Conservation (phyloP, 2,329 filamentous ascomycete species). For the Fusarium tricinctum region DNA sequence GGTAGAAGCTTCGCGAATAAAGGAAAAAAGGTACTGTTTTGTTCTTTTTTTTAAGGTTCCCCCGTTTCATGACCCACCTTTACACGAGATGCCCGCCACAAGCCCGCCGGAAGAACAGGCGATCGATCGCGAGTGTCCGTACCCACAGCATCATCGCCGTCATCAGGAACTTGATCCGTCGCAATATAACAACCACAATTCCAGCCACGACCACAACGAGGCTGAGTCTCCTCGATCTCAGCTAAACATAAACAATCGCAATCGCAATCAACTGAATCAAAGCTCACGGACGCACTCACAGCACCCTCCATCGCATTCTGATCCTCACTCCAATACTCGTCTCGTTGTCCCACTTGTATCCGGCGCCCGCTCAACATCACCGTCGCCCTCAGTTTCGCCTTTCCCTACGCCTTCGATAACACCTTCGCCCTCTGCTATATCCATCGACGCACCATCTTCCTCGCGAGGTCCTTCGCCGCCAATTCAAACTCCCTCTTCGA, state of each 20-base stretch:
- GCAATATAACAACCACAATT: slow-evolving; percentile 4
- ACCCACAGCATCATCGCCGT: slow-evolving; percentile 30
- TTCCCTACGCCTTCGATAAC: slow-evolving; percentile 39
- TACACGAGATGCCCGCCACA: slow-evolving; percentile 45
- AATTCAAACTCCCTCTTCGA: slow-evolving; percentile 42
- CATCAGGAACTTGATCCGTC: slow-evolving; percentile 40
- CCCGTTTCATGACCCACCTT: slow-evolving; percentile 47
- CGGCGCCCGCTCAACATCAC: slow-evolving; percentile 35
- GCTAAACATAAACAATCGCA: background rate
- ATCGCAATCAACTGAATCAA: slow-evolving; percentile 26
- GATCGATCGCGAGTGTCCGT: slow-evolving; percentile 41
- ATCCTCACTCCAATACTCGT: slow-evolving; percentile 22
- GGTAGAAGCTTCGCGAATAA: slow-evolving; percentile 16
- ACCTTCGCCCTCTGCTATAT: slow-evolving; percentile 35
- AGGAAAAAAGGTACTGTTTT: slow-evolving; percentile 27
- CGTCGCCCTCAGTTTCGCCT: slow-evolving; percentile 43
- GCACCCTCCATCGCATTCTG: slow-evolving; percentile 15
- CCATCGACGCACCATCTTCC: slow-evolving; percentile 32
- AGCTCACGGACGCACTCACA: slow-evolving; percentile 35
- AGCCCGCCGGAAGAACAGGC: slow-evolving; percentile 45
- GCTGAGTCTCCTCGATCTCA: slow-evolving; percentile 26
- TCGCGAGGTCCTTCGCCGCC: slow-evolving; percentile 34
- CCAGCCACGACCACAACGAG: slow-evolving; percentile 21
- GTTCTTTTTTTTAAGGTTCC: slow-evolving; percentile 15
- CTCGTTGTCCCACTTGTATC: slow-evolving; percentile 31